Percentiles rank a stretch among this genome's conserved stretches.
These are phyloP conservation scores for Xylariaceae sp. DNA, from an alignment of 2,329 filamentous ascomycete species.

Conservation along the genomic window DNA sequence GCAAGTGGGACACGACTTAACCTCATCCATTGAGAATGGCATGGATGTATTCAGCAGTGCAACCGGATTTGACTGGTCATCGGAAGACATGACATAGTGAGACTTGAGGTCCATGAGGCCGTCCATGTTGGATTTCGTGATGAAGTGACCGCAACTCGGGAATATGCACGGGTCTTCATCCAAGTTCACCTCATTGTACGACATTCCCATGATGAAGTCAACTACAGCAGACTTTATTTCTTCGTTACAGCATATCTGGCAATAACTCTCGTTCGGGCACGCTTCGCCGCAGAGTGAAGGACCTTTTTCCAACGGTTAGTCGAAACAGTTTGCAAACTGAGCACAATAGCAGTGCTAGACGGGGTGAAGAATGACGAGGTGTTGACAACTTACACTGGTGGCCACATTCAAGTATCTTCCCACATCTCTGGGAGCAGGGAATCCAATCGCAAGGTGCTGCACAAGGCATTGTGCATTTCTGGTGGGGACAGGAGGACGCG, in stretches of 20 bases:
- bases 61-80: slow-evolving; percentile 29
- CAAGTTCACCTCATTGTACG: slow-evolving; percentile 13
- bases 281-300: slow-evolving; percentile 17
- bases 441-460: slow-evolving; percentile 17
- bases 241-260: slow-evolving; percentile 10
- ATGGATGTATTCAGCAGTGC: slow-evolving; percentile 42
- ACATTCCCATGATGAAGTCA: slow-evolving; percentile 3
- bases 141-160: slow-evolving; percentile 12
- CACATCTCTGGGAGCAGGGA: slow-evolving; percentile 14
- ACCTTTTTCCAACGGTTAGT: too few species aligned
- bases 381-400: slow-evolving; percentile 12
- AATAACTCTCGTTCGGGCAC: slow-evolving; percentile 13
- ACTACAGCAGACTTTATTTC: slow-evolving; percentile 7
- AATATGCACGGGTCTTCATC: slow-evolving; percentile 15
- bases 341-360: too few species aligned
- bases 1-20: slow-evolving; percentile 47
- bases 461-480: slow-evolving; percentile 22
- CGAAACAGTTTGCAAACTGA: too few species aligned
- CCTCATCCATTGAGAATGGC: slow-evolving; percentile 19
- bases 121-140: slow-evolving; percentile 14
- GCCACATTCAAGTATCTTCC: slow-evolving; percentile 9
- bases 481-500: slow-evolving; percentile 48
- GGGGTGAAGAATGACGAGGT: neutral
- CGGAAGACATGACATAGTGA: slow-evolving; percentile 26
- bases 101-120: slow-evolving; percentile 39